Percentiles rank a stretch among this genome's conserved stretches.
Conservation (phyloP, 306 rosid species). For the Inga laurina region DNA sequence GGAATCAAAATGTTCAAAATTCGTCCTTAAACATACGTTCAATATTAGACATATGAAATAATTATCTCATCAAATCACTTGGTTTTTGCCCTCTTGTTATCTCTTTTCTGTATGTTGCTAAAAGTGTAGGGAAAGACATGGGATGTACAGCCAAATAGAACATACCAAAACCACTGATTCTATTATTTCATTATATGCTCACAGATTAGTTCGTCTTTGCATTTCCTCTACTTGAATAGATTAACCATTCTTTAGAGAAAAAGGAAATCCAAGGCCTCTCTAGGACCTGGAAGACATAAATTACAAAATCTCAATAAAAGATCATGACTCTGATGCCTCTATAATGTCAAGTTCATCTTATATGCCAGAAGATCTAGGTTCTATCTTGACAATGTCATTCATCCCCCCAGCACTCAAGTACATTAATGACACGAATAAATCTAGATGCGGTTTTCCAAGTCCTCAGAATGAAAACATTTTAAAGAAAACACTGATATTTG, state of each 20-base stretch:
- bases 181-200: neutral
- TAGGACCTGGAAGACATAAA: neutral
- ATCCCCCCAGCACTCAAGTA: slow-evolving; percentile 4
- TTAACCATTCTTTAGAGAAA: neutral
- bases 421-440: neutral
- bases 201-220: neutral
- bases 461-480: neutral
- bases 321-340: neutral
- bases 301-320: neutral
- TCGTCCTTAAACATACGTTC: neutral
- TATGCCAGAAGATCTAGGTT: neutral
- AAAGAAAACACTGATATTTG: neutral
- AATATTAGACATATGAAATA: neutral
- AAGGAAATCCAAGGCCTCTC: neutral
- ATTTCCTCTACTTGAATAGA: neutral
- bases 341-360: neutral
- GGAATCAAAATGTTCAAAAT: neutral
- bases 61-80: neutral
- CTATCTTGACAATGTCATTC: neutral
- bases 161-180: neutral
- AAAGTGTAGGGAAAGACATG: neutral
- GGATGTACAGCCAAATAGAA: neutral
- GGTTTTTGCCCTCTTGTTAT: neutral
- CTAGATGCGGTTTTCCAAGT: slow-evolving; percentile 8
- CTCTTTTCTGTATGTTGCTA: neutral